phyloP scores from a whole-genome alignment of 202 grass and related monocot genomes.

The Tripidium arundinaceum region DNA sequence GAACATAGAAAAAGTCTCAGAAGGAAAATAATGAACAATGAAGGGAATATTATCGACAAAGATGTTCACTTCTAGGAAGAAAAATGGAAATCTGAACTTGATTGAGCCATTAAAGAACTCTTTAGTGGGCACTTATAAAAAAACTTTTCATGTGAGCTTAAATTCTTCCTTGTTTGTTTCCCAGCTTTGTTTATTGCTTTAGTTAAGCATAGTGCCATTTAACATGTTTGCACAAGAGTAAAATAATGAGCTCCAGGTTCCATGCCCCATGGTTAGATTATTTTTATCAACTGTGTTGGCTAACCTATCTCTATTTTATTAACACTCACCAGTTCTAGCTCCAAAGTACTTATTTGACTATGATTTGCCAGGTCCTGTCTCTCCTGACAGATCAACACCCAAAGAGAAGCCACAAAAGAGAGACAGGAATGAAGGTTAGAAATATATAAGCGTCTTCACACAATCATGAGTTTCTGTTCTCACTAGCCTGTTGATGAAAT shows the following conservation, averaged over 20 bases:
- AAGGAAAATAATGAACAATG: background rate
- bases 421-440: slow-evolving; percentile 79
- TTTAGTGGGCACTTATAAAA: background rate
- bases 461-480: slow-evolving; percentile 20
- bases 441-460: slow-evolving; percentile 13
- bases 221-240: slow-evolving; percentile 22
- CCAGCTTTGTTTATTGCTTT: slow-evolving; percentile 14
- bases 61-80: background rate
- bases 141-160: slow-evolving; percentile 4
- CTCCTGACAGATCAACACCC: slow-evolving; percentile 55
- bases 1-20: background rate
- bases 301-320: slow-evolving; percentile 10
- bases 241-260: slow-evolving; percentile 10
- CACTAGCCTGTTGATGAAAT: slow-evolving; percentile 25
- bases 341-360: slow-evolving; percentile 21
- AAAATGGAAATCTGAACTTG: background rate
- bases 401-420: slow-evolving; percentile 84
- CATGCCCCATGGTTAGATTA: slow-evolving; percentile 22
- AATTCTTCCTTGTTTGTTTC: background rate
- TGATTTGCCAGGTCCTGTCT: slow-evolving; percentile 45
- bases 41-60: background rate
- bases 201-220: slow-evolving; percentile 14
- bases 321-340: background rate
- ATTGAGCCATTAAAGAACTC: background rate
- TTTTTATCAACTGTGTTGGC: background rate